Base-by-base conservation (phyloP, 768 basidiomycete species). In the Pisolithus orientalis region DNA sequence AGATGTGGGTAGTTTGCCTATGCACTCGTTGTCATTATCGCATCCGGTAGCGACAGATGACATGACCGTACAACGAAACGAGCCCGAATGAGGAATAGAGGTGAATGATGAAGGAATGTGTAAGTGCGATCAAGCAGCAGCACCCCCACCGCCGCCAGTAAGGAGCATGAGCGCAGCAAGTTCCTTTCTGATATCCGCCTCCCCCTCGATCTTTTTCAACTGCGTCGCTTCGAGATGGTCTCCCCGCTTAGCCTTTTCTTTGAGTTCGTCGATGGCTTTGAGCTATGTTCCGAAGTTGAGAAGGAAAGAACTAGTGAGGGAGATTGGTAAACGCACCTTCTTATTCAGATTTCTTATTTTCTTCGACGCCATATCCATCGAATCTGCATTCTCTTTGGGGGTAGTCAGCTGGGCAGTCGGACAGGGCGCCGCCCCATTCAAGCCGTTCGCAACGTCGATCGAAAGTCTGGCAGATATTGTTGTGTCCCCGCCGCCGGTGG, bases 261-360 rank as follows among this genome's bases (percentile, higher is more conserved):
- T 98, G 47, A 99, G 82, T 63, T 98, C 94, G 21, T 97, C 93
- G 59, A 99, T 98, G n/a, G 95, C 95, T 68, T 96, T 97, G 58
- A 99, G 77, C 94, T 96, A 59, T 37, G 34, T 34, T 9, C 11
- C 31, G 14, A 13, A 34, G 13, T 4, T 34, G 11, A 34, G 34
- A 34, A 14, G 52, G 38, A 57, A 31, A 50, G 54, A 47, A 27
- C 50, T 39, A 21, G 17, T 16, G n/a, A 9, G 42, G 24, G 24
- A 40, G 38, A 38, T 21, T 24, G 53, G 46, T 40, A 47, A 14
- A 68, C 78, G 37, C 39, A 88, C 94, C 85, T 96, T 99, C 79
- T 99, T 99, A 66, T 82, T 90, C 68, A 99, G 63, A 67, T 96
- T 97, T 61, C 96, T 78, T 45, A 88, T 80, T 79, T 95, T 97